Base-by-base conservation (phyloP, 331 rosid genomes). In the Malus hybrid region DNA sequence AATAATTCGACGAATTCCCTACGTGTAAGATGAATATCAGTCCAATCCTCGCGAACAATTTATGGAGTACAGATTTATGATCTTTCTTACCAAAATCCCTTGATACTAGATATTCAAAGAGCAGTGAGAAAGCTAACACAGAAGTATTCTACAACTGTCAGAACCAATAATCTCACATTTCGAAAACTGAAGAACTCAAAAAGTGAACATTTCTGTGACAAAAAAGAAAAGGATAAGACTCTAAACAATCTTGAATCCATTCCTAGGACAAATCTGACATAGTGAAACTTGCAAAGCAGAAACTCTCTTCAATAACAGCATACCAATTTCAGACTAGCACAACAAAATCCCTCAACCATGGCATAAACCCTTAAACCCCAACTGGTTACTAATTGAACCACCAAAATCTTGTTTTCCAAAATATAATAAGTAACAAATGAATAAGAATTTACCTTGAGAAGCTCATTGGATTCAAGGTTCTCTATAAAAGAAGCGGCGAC, bases 381-480 rank as follows among this genome's bases (percentile, higher is more conserved):
- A 67, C 19, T 19, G 70, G 60, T 18, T n/a, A 65, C 46, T 33
- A 65, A 65, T 24, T 33, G 28, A 65, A 33, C 70, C 46, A 68
- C 36, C 34, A 6, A 32, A 29, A 36, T 7, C 22, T 8, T n/a
- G 7, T 50, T 50, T 50, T 19, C 16, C 12, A 77, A 34, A 31
- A 67, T 7, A 16, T 29, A 14, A 6, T n/a, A 9, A 44, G 7
- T 13, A 50, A 6, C 3, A 52, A 32, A 22, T n/a, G 10, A 72
- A 74, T 12, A 3, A 57, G 27, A 28, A 46, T 6, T 22, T 85
- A 91, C 99, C 96, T 94, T 92, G 59, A 92, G 93, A 86, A 94
- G 96, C 83, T 94, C 99, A 32, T 92, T 94, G 27, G 97, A 77
- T 81, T 94, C 99, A 29, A 94, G 99, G 27, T 82, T 94, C 83